A percentile compares a stretch with the other conserved stretches of the same genome.
These are phyloP conservation scores for Phytophthora chlamydospora DNA, from an alignment of 352 stramenopile species.

Conservation along the genomic window DNA sequence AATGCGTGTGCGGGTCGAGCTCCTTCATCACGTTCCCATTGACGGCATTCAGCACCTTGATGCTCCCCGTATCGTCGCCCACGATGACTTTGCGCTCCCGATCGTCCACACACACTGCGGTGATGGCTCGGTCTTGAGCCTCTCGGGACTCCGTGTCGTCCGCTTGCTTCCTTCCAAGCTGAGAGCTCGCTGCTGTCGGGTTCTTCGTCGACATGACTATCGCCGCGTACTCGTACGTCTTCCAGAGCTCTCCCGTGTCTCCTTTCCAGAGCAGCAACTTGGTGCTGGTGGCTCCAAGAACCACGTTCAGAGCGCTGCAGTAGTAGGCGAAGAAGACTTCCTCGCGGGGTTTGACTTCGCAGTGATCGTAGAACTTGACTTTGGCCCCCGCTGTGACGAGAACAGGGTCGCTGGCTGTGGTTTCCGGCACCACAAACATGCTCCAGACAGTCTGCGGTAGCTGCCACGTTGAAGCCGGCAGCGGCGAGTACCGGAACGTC, in stretches of 20 bases:
- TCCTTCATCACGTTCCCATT: slow-evolving; percentile 89
- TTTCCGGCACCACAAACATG: slow-evolving; percentile 56
- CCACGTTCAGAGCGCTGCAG: slow-evolving; percentile 56
- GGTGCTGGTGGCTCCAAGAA: slow-evolving; percentile 60
- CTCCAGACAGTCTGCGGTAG: slow-evolving; percentile 37
- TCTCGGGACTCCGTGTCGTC: slow-evolving; percentile 22
- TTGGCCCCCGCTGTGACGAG: slow-evolving; percentile 47
- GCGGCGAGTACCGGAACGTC: slow-evolving; percentile 35
- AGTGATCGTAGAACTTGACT: slow-evolving; percentile 67
- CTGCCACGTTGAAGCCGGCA: slow-evolving; percentile 26
- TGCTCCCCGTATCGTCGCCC: slow-evolving; percentile 65
- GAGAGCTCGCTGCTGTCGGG: slow-evolving; percentile 9
- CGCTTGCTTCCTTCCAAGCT: slow-evolving; percentile 12
- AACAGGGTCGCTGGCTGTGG: slow-evolving; percentile 53
- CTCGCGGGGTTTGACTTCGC: slow-evolving; percentile 61
- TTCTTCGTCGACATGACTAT: slow-evolving; percentile 39
- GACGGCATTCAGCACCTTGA: slow-evolving; percentile 76
- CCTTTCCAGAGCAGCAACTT: slow-evolving; percentile 69
- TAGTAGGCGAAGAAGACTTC: slow-evolving; percentile 71
- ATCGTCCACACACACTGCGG: slow-evolving; percentile 82
- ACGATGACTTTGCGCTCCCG: slow-evolving; percentile 82
- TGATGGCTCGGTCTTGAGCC: slow-evolving; percentile 49
- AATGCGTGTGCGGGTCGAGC: slow-evolving; percentile 57
- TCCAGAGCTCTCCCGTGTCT: slow-evolving; percentile 56
- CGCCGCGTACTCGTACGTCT: slow-evolving; percentile 53